Evolutionary conservation across 305 asterid genomes (phyloP).

Genomic region (Fraxinus paxiana): DNA sequence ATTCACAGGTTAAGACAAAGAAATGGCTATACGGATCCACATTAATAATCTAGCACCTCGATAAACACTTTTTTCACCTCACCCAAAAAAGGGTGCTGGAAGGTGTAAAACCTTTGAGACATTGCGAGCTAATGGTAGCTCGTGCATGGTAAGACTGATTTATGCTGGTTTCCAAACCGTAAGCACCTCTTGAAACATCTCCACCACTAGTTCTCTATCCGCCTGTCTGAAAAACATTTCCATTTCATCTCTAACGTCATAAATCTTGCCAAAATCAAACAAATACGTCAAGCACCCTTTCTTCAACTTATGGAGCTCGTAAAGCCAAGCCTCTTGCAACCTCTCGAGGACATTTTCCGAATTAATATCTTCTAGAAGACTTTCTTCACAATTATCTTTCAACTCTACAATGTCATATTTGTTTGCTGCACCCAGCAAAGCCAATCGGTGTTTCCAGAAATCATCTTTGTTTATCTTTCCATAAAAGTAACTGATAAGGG

Average conservation of each 20-base stretch:
- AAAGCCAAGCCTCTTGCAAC: conserved; percentile 92
- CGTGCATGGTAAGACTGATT: not conserved
- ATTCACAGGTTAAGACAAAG: not conserved
- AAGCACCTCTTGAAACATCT: conserved; percentile 91
- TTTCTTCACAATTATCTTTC: conserved; percentile 79
- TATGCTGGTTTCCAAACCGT: conserved; percentile 78
- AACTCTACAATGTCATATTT: conserved; percentile 75
- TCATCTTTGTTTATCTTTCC: conserved; percentile 73
- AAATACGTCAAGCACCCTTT: conserved; percentile 80
- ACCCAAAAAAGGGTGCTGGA: not conserved
- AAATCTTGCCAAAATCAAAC: conserved; percentile 90
- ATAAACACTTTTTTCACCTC: not conserved
- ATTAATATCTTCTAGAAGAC: conserved; percentile 80
- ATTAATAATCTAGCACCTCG: not conserved
- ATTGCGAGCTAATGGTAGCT: not conserved
- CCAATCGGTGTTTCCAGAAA: conserved; percentile 85
- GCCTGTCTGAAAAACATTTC: conserved; percentile 67
- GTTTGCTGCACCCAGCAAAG: conserved; percentile 78
- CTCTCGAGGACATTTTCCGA: conserved; percentile 84
- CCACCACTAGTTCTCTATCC: conserved; percentile 71
- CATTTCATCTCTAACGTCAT: conserved; percentile 79
- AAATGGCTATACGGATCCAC: not conserved
- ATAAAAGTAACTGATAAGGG: conserved; percentile 73
- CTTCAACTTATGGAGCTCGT: conserved; percentile 71
- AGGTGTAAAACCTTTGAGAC: not conserved